Percentiles rank a stretch among this genome's conserved stretches.
Conservation (phyloP, 371 early-diverging fungal genomes). For the Apophysomyces elegans region DNA sequence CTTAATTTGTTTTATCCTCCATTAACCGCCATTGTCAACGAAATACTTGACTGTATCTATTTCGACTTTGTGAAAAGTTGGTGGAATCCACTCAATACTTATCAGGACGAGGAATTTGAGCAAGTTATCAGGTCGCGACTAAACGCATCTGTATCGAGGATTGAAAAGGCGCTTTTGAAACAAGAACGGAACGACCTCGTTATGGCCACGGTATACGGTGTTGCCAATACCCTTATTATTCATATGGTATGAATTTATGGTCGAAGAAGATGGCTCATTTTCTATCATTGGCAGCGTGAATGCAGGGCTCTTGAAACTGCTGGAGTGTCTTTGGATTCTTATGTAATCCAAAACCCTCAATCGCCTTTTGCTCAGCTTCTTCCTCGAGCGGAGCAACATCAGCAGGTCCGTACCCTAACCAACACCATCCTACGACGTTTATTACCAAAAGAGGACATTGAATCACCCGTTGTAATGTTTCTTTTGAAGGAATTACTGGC, state of each 20-base stretch:
- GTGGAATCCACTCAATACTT: slow-evolving; percentile 48
- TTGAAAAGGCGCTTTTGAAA: slow-evolving; percentile 47
- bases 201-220: slow-evolving; percentile 51
- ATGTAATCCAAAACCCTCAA: slow-evolving; percentile 42
- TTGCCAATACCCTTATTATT: slow-evolving; percentile 55
- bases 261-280: not conserved
- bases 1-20: slow-evolving; percentile 40
- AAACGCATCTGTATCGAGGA: slow-evolving; percentile 31
- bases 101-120: slow-evolving; percentile 37
- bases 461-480: slow-evolving; percentile 34
- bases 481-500: slow-evolving; percentile 47
- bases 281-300: slow-evolving; percentile 38
- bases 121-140: slow-evolving; percentile 32
- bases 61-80: slow-evolving; percentile 57
- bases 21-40: slow-evolving; percentile 35
- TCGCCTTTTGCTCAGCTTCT: slow-evolving; percentile 56
- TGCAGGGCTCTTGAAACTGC: slow-evolving; percentile 50
- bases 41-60: slow-evolving; percentile 45
- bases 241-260: slow-evolving; percentile 46
- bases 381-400: slow-evolving; percentile 44
- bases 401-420: slow-evolving; percentile 38
- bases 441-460: slow-evolving; percentile 34
- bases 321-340: slow-evolving; percentile 37
- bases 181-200: slow-evolving; percentile 55
- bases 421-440: slow-evolving; percentile 39